Conservation (phyloP, 306 rosid genomes). For the Pyrus bretschneideri region DNA sequence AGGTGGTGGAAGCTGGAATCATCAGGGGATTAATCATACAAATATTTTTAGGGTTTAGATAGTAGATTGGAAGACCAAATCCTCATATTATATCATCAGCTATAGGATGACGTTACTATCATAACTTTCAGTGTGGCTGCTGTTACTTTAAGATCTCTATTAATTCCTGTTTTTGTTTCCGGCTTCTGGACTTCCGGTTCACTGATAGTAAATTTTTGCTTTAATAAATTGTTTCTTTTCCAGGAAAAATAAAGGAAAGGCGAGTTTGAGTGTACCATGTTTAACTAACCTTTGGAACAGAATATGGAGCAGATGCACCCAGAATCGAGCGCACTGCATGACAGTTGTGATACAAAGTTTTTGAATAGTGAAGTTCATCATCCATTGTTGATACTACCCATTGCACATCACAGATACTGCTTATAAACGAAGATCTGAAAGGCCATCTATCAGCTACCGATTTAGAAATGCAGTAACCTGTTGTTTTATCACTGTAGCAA, state of each 20-base stretch:
- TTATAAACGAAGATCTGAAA: constrained; percentile 66
- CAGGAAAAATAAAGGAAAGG: neutral
- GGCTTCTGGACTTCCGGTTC: no score
- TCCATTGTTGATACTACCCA: constrained; percentile 80
- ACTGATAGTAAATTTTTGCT: no score
- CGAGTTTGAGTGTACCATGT: neutral
- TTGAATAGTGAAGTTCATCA: constrained; percentile 63
- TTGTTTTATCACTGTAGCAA: constrained; percentile 57
- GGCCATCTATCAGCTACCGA: constrained; percentile 36
- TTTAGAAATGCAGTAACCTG: constrained; percentile 38
- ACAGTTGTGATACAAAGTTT: constrained; percentile 62
- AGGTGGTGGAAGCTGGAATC: no score
- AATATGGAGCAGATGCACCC: constrained; percentile 70
- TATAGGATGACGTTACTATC: no score
- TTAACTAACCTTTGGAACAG: constrained; percentile 80
- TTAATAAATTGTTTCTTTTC: no score
- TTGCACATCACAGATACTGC: constrained; percentile 51
- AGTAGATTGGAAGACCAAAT: no score
- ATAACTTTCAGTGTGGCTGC: no score
- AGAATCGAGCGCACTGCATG: constrained; percentile 62
- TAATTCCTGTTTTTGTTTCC: no score
- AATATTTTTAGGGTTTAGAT: no score
- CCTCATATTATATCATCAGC: no score
- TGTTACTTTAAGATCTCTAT: no score
- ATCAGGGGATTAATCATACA: no score